A percentile compares a stretch with the other conserved stretches of the same genome.
Evolutionary conservation across 2,329 filamentous ascomycete species (phyloP).

Genomic region (Diaporthe destruens): DNA sequence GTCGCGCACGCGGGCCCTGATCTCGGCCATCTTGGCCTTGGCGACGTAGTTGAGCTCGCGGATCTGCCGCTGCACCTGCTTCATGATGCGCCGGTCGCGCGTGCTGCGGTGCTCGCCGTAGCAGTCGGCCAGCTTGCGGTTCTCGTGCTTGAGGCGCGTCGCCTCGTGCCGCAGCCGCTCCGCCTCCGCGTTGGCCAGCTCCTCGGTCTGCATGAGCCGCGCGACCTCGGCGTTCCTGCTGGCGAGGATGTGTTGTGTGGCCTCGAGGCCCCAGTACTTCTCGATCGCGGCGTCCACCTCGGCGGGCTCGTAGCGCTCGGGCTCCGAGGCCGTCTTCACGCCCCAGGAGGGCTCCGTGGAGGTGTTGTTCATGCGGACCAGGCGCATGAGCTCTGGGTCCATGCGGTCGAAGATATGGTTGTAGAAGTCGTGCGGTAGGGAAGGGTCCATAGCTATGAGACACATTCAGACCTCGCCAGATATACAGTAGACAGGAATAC

Average conservation of each 20-base stretch:
- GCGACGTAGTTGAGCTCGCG: slow-evolving; percentile 25
- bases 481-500: slow-evolving; percentile 40
- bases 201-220: slow-evolving; percentile 24
- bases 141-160: slow-evolving; percentile 37
- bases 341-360: slow-evolving; percentile 40
- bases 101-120: slow-evolving; percentile 7
- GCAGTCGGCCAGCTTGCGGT: slow-evolving; percentile 39
- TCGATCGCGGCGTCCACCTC: slow-evolving; percentile 43
- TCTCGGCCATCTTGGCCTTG: slow-evolving; percentile 37
- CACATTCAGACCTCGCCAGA: slow-evolving; percentile 43
- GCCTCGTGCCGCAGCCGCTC: slow-evolving; percentile 34
- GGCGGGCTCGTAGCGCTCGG: slow-evolving; percentile 19
- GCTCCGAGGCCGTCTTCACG: not conserved
- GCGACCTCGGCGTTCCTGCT: slow-evolving; percentile 26
- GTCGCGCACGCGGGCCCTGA: slow-evolving; percentile 29
- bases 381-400: slow-evolving; percentile 47
- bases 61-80: slow-evolving; percentile 35
- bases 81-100: slow-evolving; percentile 38
- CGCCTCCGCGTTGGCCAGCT: slow-evolving; percentile 27
- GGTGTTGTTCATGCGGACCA: slow-evolving; percentile 44
- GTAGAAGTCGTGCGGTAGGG: slow-evolving; percentile 41
- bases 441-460: slow-evolving; percentile 33
- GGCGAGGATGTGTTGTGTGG: slow-evolving; percentile 30
- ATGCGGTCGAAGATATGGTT: slow-evolving; percentile 50
- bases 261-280: slow-evolving; percentile 35